Evolutionary conservation across 805 yeast species (phyloP), one percentile per base, ranked within the genome.

Genomic region (Metschnikowia shivogae): DNA sequence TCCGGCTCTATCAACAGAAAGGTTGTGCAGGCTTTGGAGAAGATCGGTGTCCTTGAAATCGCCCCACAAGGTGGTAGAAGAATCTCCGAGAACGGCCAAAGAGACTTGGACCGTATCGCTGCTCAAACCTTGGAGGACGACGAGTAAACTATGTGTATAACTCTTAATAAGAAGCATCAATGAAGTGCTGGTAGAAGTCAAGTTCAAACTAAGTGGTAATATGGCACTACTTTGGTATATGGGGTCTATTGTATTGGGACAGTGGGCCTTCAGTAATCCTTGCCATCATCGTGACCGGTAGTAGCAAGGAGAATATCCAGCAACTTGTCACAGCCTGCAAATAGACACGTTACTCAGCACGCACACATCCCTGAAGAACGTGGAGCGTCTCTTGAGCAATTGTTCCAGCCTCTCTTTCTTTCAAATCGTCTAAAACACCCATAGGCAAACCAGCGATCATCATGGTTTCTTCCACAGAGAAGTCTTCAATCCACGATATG

Each of bases 101-200:
- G 99, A 88, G 99, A 93, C 81, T 86, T 93, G 81, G 99, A 93
- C 82, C 97, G 99, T 85, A 92, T 92, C 76, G 98, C 98, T 72
- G 96, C 96, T 74, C 96, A 89, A 81, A 89, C 96, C 73, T 82
- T 87, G 75, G 96, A 89, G 80, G 93, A 86, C 68, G 95, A 86
- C 56, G 69, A 71, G 53, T 50, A 53, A 50, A 44, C 48, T 37
- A 32, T 48, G 49, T 48, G 48, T 49, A 46, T 51, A 51, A 44
- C 53, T 51, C 47, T 48, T 51, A 51, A 51, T 49, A 48, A 43
- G 39, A 48, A 48, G 48, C 48, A 48, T 48, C 43, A 48, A 45
- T 33, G 52, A 31, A 39, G 14, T 28, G n/a, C 12, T 22, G 29
- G 26, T 30, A 6, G 13, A 29, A 11, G 2, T 29, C 13, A 29